Percentiles rank a stretch among this genome's conserved stretches.
Conservation (phyloP, 2,329 filamentous ascomycete species). For the Dothideomycetidae sp. region DNA sequence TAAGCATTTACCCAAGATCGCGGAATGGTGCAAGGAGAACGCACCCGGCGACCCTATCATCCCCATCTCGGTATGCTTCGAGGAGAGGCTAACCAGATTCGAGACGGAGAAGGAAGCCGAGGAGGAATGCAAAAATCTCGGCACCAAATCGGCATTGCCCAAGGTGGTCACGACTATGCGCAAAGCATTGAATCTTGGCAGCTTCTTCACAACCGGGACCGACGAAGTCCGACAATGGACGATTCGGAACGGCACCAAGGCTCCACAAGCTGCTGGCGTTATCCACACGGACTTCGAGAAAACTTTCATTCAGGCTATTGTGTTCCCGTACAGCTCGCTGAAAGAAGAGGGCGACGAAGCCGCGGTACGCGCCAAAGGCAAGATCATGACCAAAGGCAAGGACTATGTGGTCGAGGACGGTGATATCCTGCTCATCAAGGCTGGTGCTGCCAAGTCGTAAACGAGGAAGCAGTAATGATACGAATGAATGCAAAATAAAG, state of each 20-base stretch:
- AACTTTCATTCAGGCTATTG: slow-evolving; percentile 93
- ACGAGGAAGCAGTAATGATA: neutral
- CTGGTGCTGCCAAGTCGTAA: slow-evolving; percentile 56
- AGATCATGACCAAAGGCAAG: slow-evolving; percentile 97
- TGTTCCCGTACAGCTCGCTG: slow-evolving; percentile 74
- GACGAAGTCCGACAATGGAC: slow-evolving; percentile 99
- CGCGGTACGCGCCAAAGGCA: slow-evolving; percentile 82
- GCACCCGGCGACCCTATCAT: slow-evolving; percentile 80
- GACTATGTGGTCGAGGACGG: slow-evolving; percentile 84
- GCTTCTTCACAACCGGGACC: slow-evolving; percentile 91
- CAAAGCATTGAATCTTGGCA: slow-evolving; percentile 73
- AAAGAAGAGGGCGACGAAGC: slow-evolving; percentile 82
- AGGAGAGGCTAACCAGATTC: slow-evolving; percentile 77
- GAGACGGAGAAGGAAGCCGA: slow-evolving; percentile 60
- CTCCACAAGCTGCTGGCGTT: slow-evolving; percentile 92
- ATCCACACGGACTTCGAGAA: slow-evolving; percentile 99
- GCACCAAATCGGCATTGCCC: slow-evolving; percentile 74
- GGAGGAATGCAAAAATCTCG: slow-evolving; percentile 80
- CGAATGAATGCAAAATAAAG: no score
- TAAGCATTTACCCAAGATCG: slow-evolving; percentile 89
- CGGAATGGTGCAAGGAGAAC: slow-evolving; percentile 89
- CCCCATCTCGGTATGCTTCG: slow-evolving; percentile 81
- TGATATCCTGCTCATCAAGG: slow-evolving; percentile 77
- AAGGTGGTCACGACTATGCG: slow-evolving; percentile 92
- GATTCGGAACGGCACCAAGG: slow-evolving; percentile 87